These are phyloP conservation scores for Leccinum pseudoinsigne DNA, from an alignment of 1,284 basidiomycete species.

Conservation along the genomic window DNA sequence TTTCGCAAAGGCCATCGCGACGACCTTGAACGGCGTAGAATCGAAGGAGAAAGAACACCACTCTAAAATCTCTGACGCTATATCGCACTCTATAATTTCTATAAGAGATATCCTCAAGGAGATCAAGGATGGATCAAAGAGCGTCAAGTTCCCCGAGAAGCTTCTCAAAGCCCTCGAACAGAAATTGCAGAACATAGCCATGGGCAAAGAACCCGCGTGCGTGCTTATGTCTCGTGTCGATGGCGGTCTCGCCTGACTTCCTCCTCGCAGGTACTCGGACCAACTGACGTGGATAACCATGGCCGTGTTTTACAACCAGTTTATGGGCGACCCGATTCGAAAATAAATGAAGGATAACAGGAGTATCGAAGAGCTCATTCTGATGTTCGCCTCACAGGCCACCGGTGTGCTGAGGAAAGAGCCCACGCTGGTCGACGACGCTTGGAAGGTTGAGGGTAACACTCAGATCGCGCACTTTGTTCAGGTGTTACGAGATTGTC, in stretches of 20 bases:
- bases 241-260: constrained; percentile 8
- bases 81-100: constrained; percentile 73
- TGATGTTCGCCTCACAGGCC: constrained; percentile 92
- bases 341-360: constrained; percentile 93
- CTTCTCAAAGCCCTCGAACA: constrained; percentile 85
- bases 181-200: constrained; percentile 86
- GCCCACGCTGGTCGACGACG: constrained; percentile 69
- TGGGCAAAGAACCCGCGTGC: constrained; percentile 86
- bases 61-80: constrained; percentile 59
- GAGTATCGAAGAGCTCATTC: constrained; percentile 95
- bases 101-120: constrained; percentile 85
- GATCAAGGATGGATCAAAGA: constrained; percentile 57
- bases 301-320: constrained; percentile 89
- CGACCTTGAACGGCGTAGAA: constrained; percentile 40
- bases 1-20: constrained; percentile 43
- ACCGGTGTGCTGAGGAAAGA: constrained; percentile 85
- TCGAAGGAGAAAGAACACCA: constrained; percentile 61
- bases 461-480: constrained; percentile 89
- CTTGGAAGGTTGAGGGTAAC: constrained; percentile 93
- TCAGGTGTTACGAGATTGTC: constrained; percentile 79
- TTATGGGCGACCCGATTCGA: constrained; percentile 81
- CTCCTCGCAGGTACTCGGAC: constrained; percentile 70
- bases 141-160: constrained; percentile 80
- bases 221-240: constrained; percentile 34
- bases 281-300: constrained; percentile 85